These are phyloP conservation scores for Candida cerambycidarum DNA, from an alignment of 805 yeast genomes.

Conservation along the genomic window DNA sequence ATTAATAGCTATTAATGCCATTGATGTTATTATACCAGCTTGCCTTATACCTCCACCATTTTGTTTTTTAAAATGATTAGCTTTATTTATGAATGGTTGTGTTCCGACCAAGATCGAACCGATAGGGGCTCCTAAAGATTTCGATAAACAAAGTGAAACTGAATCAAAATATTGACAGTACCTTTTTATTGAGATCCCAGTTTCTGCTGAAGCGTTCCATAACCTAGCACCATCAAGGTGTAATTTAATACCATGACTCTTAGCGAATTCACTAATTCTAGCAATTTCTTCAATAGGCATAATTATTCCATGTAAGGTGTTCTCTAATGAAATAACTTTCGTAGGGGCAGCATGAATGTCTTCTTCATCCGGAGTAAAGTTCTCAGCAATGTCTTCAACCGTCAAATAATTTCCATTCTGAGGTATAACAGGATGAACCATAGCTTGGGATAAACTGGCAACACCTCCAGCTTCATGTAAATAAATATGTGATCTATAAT, in stretches of 20 bases:
- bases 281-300: slow-evolving; percentile 77
- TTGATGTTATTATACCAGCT: slow-evolving; percentile 74
- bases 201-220: slow-evolving; percentile 83
- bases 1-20: slow-evolving; percentile 79
- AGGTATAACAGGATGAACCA: slow-evolving; percentile 40
- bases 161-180: slow-evolving; percentile 80
- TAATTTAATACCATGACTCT: slow-evolving; percentile 53
- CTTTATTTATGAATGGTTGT: slow-evolving; percentile 56
- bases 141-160: slow-evolving; percentile 86
- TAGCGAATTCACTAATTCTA: slow-evolving; percentile 70
- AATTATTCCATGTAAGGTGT: slow-evolving; percentile 81
- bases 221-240: slow-evolving; percentile 96
- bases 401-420: slow-evolving; percentile 36
- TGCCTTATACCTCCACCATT: slow-evolving; percentile 94
- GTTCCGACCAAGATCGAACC: slow-evolving; percentile 84
- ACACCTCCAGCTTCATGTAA: slow-evolving; percentile 44
- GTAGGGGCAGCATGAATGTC: slow-evolving; percentile 91
- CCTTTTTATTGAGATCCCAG: slow-evolving; percentile 65
- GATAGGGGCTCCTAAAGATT: slow-evolving; percentile 90
- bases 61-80: slow-evolving; percentile 87
- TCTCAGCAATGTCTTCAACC: slow-evolving; percentile 58
- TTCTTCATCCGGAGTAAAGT: slow-evolving; percentile 67
- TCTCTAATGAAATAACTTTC: slow-evolving; percentile 77
- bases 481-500: slow-evolving; percentile 36
- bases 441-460: slow-evolving; percentile 43